phyloP scores from a whole-genome alignment of 2,329 filamentous ascomycete species.

The Pseudofabraea citricarpa region DNA sequence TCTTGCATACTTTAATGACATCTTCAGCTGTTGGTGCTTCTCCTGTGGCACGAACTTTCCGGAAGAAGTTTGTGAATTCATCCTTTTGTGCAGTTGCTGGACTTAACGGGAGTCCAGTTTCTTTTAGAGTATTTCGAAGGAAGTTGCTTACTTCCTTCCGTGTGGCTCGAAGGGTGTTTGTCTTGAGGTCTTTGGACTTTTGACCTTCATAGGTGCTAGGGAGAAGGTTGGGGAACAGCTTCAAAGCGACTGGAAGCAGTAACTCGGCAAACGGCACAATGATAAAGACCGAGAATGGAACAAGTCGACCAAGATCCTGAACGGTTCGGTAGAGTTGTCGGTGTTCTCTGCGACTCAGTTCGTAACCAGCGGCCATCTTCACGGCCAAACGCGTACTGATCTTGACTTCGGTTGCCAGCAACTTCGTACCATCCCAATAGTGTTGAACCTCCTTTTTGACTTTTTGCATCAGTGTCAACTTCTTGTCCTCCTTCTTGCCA shows the following conservation, averaged over 20 bases:
- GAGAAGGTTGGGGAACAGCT: constrained; percentile 93
- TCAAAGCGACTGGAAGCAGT: constrained; percentile 83
- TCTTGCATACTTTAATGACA: constrained; percentile 98
- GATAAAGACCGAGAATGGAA: constrained; percentile 95
- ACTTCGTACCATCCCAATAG: constrained; percentile 98
- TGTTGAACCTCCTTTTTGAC: constrained; percentile 91
- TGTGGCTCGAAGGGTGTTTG: constrained; percentile 72
- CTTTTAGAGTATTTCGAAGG: constrained; percentile 79
- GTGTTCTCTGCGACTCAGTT: constrained; percentile 89
- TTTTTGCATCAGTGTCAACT: constrained; percentile 83
- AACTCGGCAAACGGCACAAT: constrained; percentile 96
- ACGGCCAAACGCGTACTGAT: constrained; percentile 88
- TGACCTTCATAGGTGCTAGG: constrained; percentile 96
- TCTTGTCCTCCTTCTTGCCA: constrained; percentile 70
- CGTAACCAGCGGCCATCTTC: constrained; percentile 98
- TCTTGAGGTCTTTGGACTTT: constrained; percentile 86
- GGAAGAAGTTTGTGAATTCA: constrained; percentile 95
- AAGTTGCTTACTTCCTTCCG: constrained; percentile 93
- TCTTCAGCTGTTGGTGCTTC: constrained; percentile 84
- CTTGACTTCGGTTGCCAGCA: constrained; percentile 84
- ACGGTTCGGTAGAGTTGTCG: constrained; percentile 90
- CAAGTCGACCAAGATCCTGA: constrained; percentile 84
- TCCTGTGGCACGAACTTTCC: constrained; percentile 87
- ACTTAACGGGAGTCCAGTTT: constrained; percentile 89
- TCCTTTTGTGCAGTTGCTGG: constrained; percentile 81